These are phyloP conservation scores for Eucalyptus erythrocorys DNA, from an alignment of 345 rosid genomes.

Conservation along the genomic window DNA sequence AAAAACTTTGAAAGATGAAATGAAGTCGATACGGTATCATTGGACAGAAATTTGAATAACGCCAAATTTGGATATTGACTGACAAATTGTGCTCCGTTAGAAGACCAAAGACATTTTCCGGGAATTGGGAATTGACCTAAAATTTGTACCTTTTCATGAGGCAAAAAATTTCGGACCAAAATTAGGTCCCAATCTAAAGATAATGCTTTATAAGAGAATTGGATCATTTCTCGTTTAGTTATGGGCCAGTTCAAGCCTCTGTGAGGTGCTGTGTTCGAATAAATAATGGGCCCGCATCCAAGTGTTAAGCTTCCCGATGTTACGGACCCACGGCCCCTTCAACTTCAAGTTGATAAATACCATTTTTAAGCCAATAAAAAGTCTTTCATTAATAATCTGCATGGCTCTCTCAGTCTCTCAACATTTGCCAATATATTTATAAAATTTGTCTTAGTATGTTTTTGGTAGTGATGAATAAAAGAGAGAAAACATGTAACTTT, in stretches of 20 bases:
- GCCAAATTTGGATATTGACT: background rate
- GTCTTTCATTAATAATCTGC: background rate
- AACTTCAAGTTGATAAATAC: background rate
- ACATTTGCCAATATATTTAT: background rate
- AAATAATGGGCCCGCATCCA: background rate
- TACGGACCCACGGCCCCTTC: background rate
- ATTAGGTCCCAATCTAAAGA: background rate
- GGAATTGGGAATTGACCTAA: background rate
- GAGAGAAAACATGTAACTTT: background rate
- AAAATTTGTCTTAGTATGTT: background rate
- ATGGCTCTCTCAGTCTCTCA: background rate
- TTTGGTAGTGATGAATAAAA: background rate
- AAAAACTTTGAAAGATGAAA: too few relatives aligned
- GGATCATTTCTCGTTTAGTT: background rate
- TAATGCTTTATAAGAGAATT: background rate
- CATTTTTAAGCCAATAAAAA: background rate
- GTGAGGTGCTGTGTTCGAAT: background rate
- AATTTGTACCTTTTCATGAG: background rate
- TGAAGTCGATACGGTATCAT: background rate
- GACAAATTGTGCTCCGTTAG: background rate
- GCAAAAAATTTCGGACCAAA: background rate
- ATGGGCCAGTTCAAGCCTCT: background rate
- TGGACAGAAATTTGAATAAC: background rate
- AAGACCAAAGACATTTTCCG: background rate
- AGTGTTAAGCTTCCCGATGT: background rate